phyloP scores from a whole-genome alignment of 2,329 filamentous ascomycete species.

The Botrytis aclada region DNA sequence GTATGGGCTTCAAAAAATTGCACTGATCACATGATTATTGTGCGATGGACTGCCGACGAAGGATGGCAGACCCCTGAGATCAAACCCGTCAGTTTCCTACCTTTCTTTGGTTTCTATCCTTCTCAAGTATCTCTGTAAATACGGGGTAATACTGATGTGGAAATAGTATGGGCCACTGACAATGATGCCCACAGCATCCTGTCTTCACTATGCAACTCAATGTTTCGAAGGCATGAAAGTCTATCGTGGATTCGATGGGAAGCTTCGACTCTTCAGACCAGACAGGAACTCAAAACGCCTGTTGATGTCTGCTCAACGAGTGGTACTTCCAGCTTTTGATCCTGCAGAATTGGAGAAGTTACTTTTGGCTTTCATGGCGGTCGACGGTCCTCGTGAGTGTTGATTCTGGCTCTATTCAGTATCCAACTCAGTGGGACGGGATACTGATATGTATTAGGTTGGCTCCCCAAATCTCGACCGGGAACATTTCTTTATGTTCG shows the following conservation, averaged over 20 bases:
- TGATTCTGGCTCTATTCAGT: not conserved
- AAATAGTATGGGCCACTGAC: conserved; percentile 6
- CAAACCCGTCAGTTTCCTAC: conserved; percentile 63
- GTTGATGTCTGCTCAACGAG: conserved; percentile 59
- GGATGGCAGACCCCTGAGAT: conserved; percentile 71
- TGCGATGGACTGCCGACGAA: conserved; percentile 57
- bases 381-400: conserved; percentile 56
- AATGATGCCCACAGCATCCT: conserved; percentile 23
- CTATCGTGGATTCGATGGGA: conserved; percentile 61
- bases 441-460: conserved; percentile 47
- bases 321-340: conserved; percentile 71
- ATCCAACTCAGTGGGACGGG: not conserved
- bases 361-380: conserved; percentile 65
- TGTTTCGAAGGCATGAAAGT: conserved; percentile 55
- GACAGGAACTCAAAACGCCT: conserved; percentile 46
- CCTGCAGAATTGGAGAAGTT: conserved; percentile 71
- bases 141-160: not conserved
- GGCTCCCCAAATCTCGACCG: conserved; percentile 68
- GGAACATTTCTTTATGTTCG: conserved; percentile 80
- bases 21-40: conserved; percentile 81
- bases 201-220: conserved; percentile 24
- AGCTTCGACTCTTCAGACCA: conserved; percentile 30
- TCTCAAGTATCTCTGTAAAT: not conserved
- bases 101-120: not conserved
- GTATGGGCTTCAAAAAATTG: conserved; percentile 37